A percentile compares a stretch with the other conserved stretches of the same genome.
Conservation (phyloP, 192 early-diverging fungal species). For the Irineochytrium annulatum region DNA sequence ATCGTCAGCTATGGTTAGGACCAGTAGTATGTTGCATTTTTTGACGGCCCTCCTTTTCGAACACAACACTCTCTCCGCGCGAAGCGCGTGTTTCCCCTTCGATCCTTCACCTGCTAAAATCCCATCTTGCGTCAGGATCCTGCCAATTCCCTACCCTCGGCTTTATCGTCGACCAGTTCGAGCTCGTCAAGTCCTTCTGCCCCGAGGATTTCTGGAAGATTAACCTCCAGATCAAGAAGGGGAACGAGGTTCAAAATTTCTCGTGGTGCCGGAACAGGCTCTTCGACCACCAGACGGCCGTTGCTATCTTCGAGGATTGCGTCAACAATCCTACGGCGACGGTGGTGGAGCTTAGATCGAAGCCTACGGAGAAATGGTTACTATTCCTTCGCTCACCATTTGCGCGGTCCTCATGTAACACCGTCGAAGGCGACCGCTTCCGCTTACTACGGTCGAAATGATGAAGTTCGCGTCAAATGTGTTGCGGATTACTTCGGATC, state of each 20-base stretch:
- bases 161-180: constrained; percentile 87
- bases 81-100: too few relatives aligned
- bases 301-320: constrained; percentile 75
- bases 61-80: too few relatives aligned
- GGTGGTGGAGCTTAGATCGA: constrained; percentile 54
- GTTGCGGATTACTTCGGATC: constrained; percentile 72
- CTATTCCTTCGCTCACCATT: constrained; percentile 1
- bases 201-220: constrained; percentile 92
- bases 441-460: constrained; percentile 92
- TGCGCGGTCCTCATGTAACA: not conserved
- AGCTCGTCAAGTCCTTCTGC: constrained; percentile 70
- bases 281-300: constrained; percentile 70
- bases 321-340: constrained; percentile 51
- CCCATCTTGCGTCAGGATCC: constrained; percentile 49
- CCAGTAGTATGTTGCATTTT: constrained; percentile 4
- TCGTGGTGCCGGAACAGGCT: constrained; percentile 68
- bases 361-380: constrained; percentile 78
- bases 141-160: constrained; percentile 97
- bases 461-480: constrained; percentile 83
- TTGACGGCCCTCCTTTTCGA: too few relatives aligned
- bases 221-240: constrained; percentile 37
- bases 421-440: constrained; percentile 70
- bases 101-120: too few relatives aligned
- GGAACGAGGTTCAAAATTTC: constrained; percentile 56
- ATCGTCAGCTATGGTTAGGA: constrained; percentile 78